These are phyloP conservation scores for Penicillium maclennaniae DNA, from an alignment of 495 filamentous ascomycete genomes.

Conservation along the genomic window DNA sequence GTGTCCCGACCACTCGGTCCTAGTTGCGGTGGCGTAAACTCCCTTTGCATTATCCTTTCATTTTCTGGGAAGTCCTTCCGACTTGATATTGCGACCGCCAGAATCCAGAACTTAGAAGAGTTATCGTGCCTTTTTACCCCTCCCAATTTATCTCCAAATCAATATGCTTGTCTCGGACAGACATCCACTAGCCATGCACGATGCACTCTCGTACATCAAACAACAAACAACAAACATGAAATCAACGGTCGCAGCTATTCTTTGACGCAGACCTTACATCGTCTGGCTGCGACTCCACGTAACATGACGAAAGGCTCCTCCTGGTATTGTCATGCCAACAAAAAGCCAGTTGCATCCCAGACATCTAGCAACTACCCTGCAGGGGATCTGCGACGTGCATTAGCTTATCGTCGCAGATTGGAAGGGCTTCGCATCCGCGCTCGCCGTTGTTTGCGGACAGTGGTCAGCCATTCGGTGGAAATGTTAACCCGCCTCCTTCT, in stretches of 20 bases:
- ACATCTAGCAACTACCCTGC: slow-evolving; percentile 20
- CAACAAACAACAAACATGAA: background rate
- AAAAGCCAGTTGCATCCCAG: slow-evolving; percentile 4
- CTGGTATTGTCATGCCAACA: background rate
- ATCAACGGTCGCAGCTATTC: background rate
- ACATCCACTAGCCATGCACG: background rate
- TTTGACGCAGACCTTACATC: background rate
- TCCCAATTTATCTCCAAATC: background rate
- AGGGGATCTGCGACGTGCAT: slow-evolving; percentile 24
- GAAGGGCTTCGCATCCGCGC: slow-evolving; percentile 8
- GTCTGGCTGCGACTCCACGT: background rate
- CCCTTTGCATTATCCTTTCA: background rate
- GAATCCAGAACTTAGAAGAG: background rate
- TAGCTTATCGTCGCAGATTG: slow-evolving; percentile 14
- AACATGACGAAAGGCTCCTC: background rate
- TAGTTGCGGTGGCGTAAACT: slow-evolving; percentile 1
- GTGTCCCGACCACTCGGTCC: slow-evolving; percentile 1
- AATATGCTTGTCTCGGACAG: background rate
- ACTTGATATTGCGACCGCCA: background rate
- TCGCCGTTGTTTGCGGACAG: slow-evolving; percentile 1
- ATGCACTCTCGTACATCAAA: background rate
- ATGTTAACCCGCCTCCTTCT: background rate
- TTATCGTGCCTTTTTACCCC: background rate
- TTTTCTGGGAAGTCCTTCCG: background rate
- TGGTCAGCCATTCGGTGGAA: background rate